Conservation (phyloP, 2,329 filamentous ascomycete genomes). For the Ceratocystis eucalypticola region DNA sequence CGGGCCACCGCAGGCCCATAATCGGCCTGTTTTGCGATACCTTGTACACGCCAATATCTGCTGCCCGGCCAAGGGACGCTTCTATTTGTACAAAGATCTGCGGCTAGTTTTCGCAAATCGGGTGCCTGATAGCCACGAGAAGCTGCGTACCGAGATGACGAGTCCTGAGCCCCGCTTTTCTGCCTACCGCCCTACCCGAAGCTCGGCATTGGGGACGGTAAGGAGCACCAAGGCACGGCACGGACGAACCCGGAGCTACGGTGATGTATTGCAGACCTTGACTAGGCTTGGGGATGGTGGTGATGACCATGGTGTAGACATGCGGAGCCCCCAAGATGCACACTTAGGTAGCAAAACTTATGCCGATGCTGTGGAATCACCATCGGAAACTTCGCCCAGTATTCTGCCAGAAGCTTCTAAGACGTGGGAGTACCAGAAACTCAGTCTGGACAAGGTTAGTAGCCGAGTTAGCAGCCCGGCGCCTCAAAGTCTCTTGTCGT, state of each 20-base stretch:
- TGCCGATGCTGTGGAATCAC: neutral
- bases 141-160: conserved; percentile 76
- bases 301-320: neutral
- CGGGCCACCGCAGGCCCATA: neutral
- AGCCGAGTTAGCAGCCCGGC: neutral
- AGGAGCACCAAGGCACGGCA: neutral
- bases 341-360: neutral
- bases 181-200: conserved; percentile 58
- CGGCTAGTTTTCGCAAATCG: conserved; percentile 94
- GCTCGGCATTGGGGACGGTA: conserved; percentile 27
- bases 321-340: too few species aligned
- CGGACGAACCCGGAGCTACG: neutral
- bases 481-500: conserved; percentile 2
- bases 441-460: conserved; percentile 4
- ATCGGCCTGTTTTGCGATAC: conserved; percentile 66
- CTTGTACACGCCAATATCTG: conserved; percentile 89
- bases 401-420: conserved; percentile 24
- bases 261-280: neutral
- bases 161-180: conserved; percentile 78
- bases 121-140: conserved; percentile 90
- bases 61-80: conserved; percentile 67
- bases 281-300: neutral
- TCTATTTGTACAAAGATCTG: conserved; percentile 81
- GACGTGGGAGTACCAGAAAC: conserved; percentile 10
- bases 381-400: conserved; percentile 21